These are phyloP conservation scores for Populus trichocarpa DNA, from an alignment of 441 rosid genomes.

Conservation along the genomic window DNA sequence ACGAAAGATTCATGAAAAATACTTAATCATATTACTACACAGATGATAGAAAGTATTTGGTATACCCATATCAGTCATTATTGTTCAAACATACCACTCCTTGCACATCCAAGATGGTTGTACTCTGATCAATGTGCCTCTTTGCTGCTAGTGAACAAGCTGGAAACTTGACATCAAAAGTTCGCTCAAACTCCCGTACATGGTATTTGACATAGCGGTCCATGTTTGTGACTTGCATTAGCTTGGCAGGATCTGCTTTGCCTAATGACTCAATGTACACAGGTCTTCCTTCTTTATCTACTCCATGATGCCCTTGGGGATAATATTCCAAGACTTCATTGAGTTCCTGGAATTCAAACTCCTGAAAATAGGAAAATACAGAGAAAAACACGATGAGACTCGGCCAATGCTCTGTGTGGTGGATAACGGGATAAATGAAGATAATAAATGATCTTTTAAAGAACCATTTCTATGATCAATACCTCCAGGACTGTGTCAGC, in stretches of 20 bases:
- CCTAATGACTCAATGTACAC: slow-evolving; percentile 85
- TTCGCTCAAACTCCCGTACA: slow-evolving; percentile 79
- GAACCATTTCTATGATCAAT: background rate
- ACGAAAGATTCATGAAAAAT: background rate
- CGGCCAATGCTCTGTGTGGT: background rate
- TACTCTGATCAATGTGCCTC: slow-evolving; percentile 84
- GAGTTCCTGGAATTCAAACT: slow-evolving; percentile 63
- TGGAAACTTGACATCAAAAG: slow-evolving; percentile 68
- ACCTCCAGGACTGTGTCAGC: slow-evolving; percentile 69
- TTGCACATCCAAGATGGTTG: slow-evolving; percentile 88
- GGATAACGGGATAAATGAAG: background rate
- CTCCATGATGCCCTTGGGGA: slow-evolving; percentile 92
- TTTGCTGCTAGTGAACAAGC: slow-evolving; percentile 77
- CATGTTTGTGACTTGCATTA: slow-evolving; percentile 81
- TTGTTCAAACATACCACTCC: slow-evolving; percentile 70
- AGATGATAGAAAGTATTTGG: background rate
- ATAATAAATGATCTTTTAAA: background rate
- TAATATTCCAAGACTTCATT: slow-evolving; percentile 59
- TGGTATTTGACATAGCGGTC: slow-evolving; percentile 84
- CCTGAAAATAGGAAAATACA: slow-evolving; percentile 32
- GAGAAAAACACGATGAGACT: background rate
- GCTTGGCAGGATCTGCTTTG: slow-evolving; percentile 68
- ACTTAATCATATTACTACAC: background rate
- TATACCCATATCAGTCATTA: background rate
- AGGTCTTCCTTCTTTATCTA: slow-evolving; percentile 87